Base-by-base conservation (phyloP, 805 yeast species). In the Teunomyces barrocoloradensis region DNA sequence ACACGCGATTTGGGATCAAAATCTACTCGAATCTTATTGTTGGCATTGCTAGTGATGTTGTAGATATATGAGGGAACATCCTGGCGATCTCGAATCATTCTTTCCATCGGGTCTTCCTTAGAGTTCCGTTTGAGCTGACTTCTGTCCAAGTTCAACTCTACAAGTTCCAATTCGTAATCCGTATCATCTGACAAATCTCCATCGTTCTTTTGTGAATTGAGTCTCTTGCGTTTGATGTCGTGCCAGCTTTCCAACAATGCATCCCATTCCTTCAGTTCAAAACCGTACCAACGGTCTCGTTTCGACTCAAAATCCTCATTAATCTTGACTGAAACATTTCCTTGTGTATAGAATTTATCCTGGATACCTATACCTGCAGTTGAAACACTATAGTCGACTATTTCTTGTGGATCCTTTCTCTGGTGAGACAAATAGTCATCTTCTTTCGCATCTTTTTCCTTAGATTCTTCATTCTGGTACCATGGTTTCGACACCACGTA, bases 201-300 rank as follows among this genome's bases (percentile, higher is more conserved):
- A 32, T 35, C 53, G 1, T 53, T 42, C 17, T 34, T 40, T 18
- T 34, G 32, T 25, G 35, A 38, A 25, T 32, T 37, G 12, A 23
- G 32, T 20, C 39, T 52, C 39, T 44, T 29, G 5, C 43, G 47
- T 34, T 40, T 25, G 29, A 44, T 42, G 30, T 54, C 50, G 51
- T 68, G 70, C 79, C 85, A 79, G 40, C 68, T 68, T 44, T 65
- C 60, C 5, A 81, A 55, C 27, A 78, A 76, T 10, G 73, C 66
- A 42, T 74, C 77, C 69, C 86, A 87, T 45, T 85, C 89, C 9
- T 72, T 69, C 1, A 80, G 74, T 40, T 85, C 82, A 59, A 81
- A 87, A 0, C 96, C 96, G 58, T 79, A 85, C 96, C 94, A 88
- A 49, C 89, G 72, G 64, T 88, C 96, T 49, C 90, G 68, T 52